Conservation (phyloP, 2,329 filamentous ascomycete species). For the Nemania sp. region DNA sequence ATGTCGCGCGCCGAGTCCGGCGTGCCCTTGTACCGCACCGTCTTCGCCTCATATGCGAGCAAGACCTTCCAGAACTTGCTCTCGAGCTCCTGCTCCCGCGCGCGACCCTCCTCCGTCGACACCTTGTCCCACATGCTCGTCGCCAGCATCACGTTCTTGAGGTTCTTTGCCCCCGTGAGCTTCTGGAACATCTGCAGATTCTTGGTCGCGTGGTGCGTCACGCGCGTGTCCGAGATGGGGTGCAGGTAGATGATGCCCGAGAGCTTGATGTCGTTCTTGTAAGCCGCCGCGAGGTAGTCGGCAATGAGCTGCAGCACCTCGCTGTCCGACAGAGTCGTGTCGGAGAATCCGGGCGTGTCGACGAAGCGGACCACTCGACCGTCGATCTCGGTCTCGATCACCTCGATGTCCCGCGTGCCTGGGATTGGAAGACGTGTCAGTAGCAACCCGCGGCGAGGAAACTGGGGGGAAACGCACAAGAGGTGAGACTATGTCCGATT, state of each 20-base stretch:
- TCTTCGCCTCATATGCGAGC: slow-evolving; percentile 40
- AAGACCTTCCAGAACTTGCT: slow-evolving; percentile 46
- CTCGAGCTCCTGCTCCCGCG: slow-evolving; percentile 40
- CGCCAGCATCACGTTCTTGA: slow-evolving; percentile 47
- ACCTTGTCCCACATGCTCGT: slow-evolving; percentile 51
- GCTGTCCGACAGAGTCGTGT: slow-evolving; percentile 48
- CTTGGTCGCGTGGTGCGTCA: slow-evolving; percentile 45
- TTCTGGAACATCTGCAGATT: slow-evolving; percentile 52
- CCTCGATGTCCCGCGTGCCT: slow-evolving; percentile 41
- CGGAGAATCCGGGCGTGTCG: slow-evolving; percentile 55
- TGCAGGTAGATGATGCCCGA: slow-evolving; percentile 53
- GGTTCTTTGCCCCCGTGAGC: slow-evolving; percentile 47
- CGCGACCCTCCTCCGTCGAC: slow-evolving; percentile 27
- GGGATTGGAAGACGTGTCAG: neutral
- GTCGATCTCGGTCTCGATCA: slow-evolving; percentile 38
- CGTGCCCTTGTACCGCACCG: slow-evolving; percentile 33
- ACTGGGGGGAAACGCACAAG: slow-evolving; percentile 31
- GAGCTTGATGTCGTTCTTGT: slow-evolving; percentile 41
- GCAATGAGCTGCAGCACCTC: slow-evolving; percentile 51
- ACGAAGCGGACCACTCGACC: slow-evolving; percentile 42
- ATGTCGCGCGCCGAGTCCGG: slow-evolving; percentile 31
- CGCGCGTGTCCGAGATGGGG: slow-evolving; percentile 48
- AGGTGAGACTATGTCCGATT: slow-evolving; percentile 43
- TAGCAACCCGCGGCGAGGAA: neutral
- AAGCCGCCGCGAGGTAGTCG: slow-evolving; percentile 42